Evolutionary conservation across 345 rosid genomes (phyloP).

Genomic region (Gossypium anomalum): DNA sequence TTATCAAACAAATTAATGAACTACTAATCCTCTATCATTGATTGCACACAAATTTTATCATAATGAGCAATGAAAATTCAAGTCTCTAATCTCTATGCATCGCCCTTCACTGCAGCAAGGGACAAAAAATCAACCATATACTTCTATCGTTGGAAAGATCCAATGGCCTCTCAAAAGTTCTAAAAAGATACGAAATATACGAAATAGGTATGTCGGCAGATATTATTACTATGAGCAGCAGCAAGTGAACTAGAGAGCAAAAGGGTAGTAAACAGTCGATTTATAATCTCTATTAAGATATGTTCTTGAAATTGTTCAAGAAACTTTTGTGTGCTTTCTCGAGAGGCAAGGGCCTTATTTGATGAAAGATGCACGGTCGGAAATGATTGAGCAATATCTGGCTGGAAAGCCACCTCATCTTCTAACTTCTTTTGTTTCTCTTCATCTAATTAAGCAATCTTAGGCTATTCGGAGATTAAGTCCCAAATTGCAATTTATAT

Average conservation of each 20-base stretch:
- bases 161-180: too few relatives aligned
- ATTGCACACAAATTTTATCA: background rate
- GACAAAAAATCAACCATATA: too few relatives aligned
- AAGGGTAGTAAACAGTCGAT: too few relatives aligned
- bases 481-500: background rate
- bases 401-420: slow-evolving; percentile 7
- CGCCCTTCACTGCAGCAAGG: too few relatives aligned
- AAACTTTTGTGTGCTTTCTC: background rate
- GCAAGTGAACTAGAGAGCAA: too few relatives aligned
- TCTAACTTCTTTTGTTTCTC: slow-evolving; percentile 7
- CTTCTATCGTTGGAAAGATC: too few relatives aligned
- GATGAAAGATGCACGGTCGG: background rate
- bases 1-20: background rate
- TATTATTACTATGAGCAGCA: too few relatives aligned
- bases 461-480: background rate
- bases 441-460: background rate
- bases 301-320: background rate
- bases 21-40: background rate
- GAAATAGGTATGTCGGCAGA: too few relatives aligned
- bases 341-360: background rate
- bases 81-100: background rate
- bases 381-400: background rate
- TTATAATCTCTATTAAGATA: too few relatives aligned
- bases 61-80: background rate
- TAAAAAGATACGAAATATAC: too few relatives aligned